Base-by-base conservation (phyloP, 192 early-diverging fungal genomes). In the Coemansia sp. region DNA sequence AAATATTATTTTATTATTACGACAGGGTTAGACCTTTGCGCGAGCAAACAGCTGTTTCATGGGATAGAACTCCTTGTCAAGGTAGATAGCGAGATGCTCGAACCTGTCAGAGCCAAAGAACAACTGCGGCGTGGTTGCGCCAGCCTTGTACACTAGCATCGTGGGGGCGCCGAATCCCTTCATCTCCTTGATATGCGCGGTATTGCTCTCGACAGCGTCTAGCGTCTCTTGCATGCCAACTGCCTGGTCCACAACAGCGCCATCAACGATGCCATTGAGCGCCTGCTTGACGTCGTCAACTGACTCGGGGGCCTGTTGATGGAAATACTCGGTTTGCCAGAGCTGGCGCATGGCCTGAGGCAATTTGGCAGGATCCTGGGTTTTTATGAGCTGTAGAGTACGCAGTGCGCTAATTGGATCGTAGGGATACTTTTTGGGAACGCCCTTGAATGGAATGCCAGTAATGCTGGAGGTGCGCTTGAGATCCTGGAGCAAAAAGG, bases 21-120 rank as follows among this genome's bases (percentile, higher is more conserved):
- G n/a, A n/a, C n/a, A n/a, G n/a, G n/a, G n/a, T 35, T 53, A 62
- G 5, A 62, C 2, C 11, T 60, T 74, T 19, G 72, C 43, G 14
- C 32, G 33, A 7, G 74, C 68, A 56, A 77, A 77, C 6, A 77
- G 58, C 38, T 77, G 74, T 56, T 64, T 77, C 68, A 70, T 77
- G 0, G 74, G 68, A 21, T 56, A 42, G 22, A 64, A 71, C 19
- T 77, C 68, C 24, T 65, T 66, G 11, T 48, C 68, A 17, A 77
- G 50, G 15, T 67, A 60, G 21, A 71, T 68, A 26, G 74, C 74
- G 33, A 77, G 53, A 29, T 77, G 74, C 58, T 77, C 74, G 21
- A 77, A 77, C 18, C 74, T 38, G 38, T 77, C 74, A 0, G 74
- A 77, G 11, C 74, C 74, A 56, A 77, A 77, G 48, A 63, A 77